A percentile compares a stretch with the other conserved stretches of the same genome.
phyloP scores from a whole-genome alignment of 148 eudicot species.

The Salicornia ramosissima region DNA sequence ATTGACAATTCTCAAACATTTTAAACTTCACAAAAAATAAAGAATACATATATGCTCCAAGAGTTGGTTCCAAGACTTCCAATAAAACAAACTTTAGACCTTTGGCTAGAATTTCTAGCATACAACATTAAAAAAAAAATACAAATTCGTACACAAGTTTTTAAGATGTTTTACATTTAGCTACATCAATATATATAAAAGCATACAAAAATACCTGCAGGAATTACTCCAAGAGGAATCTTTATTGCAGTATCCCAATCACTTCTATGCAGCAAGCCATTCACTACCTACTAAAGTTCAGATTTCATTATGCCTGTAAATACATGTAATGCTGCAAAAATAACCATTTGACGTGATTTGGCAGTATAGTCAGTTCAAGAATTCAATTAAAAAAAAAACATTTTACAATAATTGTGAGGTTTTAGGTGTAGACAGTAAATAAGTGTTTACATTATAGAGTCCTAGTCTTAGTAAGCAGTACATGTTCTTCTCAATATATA shows the following conservation, averaged over 20 bases:
- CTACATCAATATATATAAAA: neutral
- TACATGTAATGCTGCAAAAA: constrained; percentile 9
- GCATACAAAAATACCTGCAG: constrained; percentile 55
- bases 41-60: too few relatives aligned
- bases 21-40: too few relatives aligned
- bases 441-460: too few relatives aligned
- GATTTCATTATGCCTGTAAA: constrained; percentile 31
- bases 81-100: neutral
- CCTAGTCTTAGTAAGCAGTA: too few relatives aligned
- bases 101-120: neutral
- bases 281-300: constrained; percentile 78
- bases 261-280: constrained; percentile 80
- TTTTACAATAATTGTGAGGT: too few relatives aligned
- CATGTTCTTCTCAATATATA: too few relatives aligned
- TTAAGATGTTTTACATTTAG: neutral
- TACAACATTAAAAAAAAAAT: neutral
- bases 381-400: too few relatives aligned
- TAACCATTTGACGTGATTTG: too few relatives aligned
- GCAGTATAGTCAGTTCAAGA: too few relatives aligned
- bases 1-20: neutral
- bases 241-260: constrained; percentile 86
- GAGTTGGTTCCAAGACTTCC: too few relatives aligned
- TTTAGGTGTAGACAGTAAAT: too few relatives aligned
- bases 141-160: neutral
- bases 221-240: constrained; percentile 85